A percentile compares a stretch with the other conserved stretches of the same genome.
Conservation (phyloP, 768 basidiomycete genomes). For the Trametes gibbosa region DNA sequence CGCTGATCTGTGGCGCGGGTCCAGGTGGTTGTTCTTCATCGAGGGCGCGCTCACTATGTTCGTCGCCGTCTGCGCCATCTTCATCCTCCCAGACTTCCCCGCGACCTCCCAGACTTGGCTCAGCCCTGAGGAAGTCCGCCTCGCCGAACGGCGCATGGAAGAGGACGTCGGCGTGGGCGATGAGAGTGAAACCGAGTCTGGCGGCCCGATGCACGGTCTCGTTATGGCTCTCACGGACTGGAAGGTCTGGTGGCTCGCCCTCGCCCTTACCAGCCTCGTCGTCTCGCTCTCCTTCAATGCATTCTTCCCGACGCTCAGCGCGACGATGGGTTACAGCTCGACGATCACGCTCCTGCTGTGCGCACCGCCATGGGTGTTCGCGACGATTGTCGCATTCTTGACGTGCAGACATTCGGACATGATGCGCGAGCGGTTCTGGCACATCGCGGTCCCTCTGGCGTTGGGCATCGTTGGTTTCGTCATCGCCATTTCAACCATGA, state of each 20-base stretch:
- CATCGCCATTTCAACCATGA: conserved; percentile 63
- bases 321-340: conserved; percentile 63
- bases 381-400: conserved; percentile 53
- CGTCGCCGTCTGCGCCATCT: conserved; percentile 51
- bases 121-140: conserved; percentile 48
- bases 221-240: conserved; percentile 67
- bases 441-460: conserved; percentile 51
- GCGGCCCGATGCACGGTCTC: conserved; percentile 44
- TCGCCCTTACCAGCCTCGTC: conserved; percentile 55
- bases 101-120: conserved; percentile 58
- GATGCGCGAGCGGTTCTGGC: conserved; percentile 66
- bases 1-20: too few relatives aligned
- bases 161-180: conserved; percentile 62
- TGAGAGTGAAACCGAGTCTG: conserved; percentile 41
- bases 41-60: conserved; percentile 60
- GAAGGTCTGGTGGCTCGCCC: conserved; percentile 80
- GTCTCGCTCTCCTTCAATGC: conserved; percentile 73
- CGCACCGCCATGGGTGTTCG: conserved; percentile 72
- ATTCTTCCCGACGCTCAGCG: conserved; percentile 75
- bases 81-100: conserved; percentile 76
- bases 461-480: conserved; percentile 68
- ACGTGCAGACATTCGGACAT: conserved; percentile 66
- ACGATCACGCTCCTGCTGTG: conserved; percentile 71
- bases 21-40: conserved; percentile 63
- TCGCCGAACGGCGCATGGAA: conserved; percentile 58